Evolutionary conservation across 2,329 filamentous ascomycete genomes (phyloP), one percentile per base, ranked within the genome.

Genomic region (Aspergillus novoparasiticus): DNA sequence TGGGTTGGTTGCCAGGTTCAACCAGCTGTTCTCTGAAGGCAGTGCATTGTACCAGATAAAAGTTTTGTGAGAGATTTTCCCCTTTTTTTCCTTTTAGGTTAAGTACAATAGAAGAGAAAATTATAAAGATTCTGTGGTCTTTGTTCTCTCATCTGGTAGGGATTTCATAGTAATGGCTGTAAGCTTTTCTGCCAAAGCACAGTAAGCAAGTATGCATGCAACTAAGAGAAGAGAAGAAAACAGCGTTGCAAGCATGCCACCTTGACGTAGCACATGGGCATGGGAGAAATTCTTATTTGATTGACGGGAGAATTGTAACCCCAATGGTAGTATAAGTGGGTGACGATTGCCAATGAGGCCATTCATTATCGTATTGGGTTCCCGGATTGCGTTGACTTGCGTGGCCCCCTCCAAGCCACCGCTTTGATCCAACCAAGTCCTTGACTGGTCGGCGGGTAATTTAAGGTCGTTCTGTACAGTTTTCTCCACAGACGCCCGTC

Each of bases 331-430:
- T 41, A 16, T n/a, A n/a, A 53, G 50, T 26, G 50, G 28, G 50
- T 10, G 30, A 53, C 50, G 21, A 53, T 53, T 28, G 26, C 39
- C 39, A 41, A 41, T 41, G 19, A 41, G 39, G 39, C 39, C 39
- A 41, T n/a, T n/a, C 39, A 41, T 51, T 26, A 51, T 36, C 12
- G 30, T 36, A 54, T 54, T 54, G 30, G 36, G 51, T 54, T 54
- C 28, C 51, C 19, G 11, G 51, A 34, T 54, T 39, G 51, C 51
- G 51, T 55, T 55, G 51, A 55, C 51, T 55, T 55, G 51, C 51
- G 51, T 55, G 51, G 51, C 51, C 34, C 16, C 51, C 32, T 39
- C 32, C 51, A 55, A 55, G 51, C 51, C 51, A 39, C 51, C 32
- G 30, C 50, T 53, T 34, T 53, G 50, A 26, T n/a, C 48, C 28